These are phyloP conservation scores for Pyricularia sp. DNA, from an alignment of 2,329 filamentous ascomycete genomes.

Conservation along the genomic window DNA sequence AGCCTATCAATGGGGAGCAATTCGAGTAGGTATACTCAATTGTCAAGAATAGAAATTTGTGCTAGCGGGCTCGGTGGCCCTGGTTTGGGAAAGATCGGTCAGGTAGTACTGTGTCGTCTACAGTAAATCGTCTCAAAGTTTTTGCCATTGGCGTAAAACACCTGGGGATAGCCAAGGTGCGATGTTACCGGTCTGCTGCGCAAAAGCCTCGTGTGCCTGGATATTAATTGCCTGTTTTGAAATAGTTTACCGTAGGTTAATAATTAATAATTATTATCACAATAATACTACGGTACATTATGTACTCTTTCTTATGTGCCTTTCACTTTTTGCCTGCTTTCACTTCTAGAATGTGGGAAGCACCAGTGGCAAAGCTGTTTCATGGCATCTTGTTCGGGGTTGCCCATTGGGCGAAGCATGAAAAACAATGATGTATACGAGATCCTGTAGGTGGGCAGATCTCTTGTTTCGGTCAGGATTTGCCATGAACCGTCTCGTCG, in stretches of 20 bases:
- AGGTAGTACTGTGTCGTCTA: not conserved
- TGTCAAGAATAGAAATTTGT: conserved; percentile 1
- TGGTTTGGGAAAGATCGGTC: not conserved
- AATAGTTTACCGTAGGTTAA: too few relatives aligned
- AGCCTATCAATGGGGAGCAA: not conserved
- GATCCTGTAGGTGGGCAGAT: not conserved
- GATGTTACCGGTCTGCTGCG: not conserved
- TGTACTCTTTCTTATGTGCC: too few relatives aligned
- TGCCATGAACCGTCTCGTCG: not conserved
- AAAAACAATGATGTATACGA: not conserved
- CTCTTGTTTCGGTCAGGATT: not conserved
- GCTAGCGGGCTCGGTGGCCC: not conserved
- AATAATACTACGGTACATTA: too few relatives aligned
- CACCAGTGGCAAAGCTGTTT: conserved; percentile 1
- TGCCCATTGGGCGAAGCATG: not conserved
- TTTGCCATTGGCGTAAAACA: not conserved
- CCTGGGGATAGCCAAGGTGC: not conserved
- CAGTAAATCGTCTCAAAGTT: not conserved
- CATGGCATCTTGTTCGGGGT: not conserved
- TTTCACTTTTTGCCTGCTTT: not conserved
- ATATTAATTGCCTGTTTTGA: not conserved
- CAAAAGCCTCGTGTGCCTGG: not conserved
- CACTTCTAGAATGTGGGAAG: not conserved
- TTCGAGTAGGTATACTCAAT: not conserved
- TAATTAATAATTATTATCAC: too few relatives aligned